phyloP scores from a whole-genome alignment of 2,329 filamentous ascomycete genomes.

The Xylariaceae sp. region DNA sequence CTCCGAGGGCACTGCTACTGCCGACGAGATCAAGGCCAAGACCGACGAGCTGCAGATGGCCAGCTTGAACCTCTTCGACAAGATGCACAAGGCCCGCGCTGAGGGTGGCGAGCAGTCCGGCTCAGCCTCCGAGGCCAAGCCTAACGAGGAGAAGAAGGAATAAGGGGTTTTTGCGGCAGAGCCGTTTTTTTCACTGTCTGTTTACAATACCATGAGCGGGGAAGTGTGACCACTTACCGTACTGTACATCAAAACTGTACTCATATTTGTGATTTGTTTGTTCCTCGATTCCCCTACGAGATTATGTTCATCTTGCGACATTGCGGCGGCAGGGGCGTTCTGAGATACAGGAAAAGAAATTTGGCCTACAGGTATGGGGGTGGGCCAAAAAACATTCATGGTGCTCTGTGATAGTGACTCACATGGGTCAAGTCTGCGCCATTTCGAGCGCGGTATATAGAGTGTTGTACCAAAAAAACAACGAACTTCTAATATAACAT shows the following conservation, averaged over 20 bases:
- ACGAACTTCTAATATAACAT: constrained; percentile 51
- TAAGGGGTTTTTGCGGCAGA: constrained; percentile 32
- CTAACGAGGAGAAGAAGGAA: constrained; percentile 65
- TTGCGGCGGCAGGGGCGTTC: constrained; percentile 33
- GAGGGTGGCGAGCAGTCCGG: constrained; percentile 56
- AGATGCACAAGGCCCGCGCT: constrained; percentile 95
- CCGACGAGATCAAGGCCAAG: constrained; percentile 96
- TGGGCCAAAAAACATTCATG: constrained; percentile 20
- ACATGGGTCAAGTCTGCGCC: constrained; percentile 38
- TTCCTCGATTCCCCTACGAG: constrained; percentile 20
- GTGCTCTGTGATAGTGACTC: constrained; percentile 41
- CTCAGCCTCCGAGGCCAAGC: constrained; percentile 34
- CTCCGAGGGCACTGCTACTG: constrained; percentile 79
- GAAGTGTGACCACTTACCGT: constrained; percentile 34
- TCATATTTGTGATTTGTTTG: constrained; percentile 40
- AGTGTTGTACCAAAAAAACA: constrained; percentile 27
- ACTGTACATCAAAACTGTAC: constrained; percentile 46
- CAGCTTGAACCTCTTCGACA: constrained; percentile 95
- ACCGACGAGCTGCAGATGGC: constrained; percentile 95
- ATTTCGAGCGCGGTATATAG: constrained; percentile 42
- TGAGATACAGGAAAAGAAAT: constrained; percentile 33
- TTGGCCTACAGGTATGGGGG: constrained; percentile 24
- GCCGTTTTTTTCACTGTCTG: constrained; percentile 17
- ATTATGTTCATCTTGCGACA: constrained; percentile 36
- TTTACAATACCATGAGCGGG: constrained; percentile 29